Conservation (phyloP, 305 asterid species). For the Solanum chacoense region DNA sequence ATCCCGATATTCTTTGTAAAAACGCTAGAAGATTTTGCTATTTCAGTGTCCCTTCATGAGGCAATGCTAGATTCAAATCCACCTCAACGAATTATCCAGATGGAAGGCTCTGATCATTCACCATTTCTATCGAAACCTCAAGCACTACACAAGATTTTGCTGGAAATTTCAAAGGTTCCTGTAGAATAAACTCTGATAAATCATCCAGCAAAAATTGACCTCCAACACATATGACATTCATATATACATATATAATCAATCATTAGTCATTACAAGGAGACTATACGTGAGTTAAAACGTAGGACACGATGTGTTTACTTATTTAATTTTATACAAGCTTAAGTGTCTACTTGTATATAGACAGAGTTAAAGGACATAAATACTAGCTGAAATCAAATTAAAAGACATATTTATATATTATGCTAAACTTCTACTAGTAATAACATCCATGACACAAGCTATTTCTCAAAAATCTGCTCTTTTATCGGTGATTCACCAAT, state of each 20-base stretch:
- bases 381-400: background rate
- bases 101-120: constrained; percentile 81
- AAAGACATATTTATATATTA: too few species aligned
- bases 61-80: constrained; percentile 47
- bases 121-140: constrained; percentile 92
- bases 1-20: constrained; percentile 31
- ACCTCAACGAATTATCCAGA: constrained; percentile 52
- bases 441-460: background rate
- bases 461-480: background rate
- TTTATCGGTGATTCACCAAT: background rate
- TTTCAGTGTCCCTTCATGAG: constrained; percentile 57
- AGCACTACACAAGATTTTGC: constrained; percentile 45
- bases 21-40: constrained; percentile 44
- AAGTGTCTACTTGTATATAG: too few species aligned
- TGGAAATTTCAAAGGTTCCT: background rate
- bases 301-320: too few species aligned
- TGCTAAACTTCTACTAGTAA: background rate
- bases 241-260: background rate
- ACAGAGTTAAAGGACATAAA: background rate
- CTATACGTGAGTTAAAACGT: background rate
- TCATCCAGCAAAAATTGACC: too few species aligned
- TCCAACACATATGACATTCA: background rate
- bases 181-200: background rate
- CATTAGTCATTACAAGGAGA: background rate
- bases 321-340: too few species aligned